Evolutionary conservation across 2,329 filamentous ascomycete genomes (phyloP).

Genomic region (Sarocladium strictum): DNA sequence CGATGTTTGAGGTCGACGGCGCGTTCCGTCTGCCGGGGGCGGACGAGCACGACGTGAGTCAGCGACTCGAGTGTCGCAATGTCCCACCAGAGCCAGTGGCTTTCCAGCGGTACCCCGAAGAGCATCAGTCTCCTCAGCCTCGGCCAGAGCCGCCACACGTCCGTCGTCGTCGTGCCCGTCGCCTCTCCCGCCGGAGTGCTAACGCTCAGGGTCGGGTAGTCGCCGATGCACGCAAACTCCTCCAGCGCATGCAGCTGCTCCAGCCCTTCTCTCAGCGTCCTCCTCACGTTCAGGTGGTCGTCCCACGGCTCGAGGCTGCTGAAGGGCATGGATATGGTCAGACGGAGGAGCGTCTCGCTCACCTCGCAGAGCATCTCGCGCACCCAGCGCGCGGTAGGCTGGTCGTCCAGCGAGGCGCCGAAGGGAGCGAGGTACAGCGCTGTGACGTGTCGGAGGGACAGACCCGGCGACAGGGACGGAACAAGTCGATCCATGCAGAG

Average conservation of each 20-base stretch:
- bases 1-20: constrained; percentile 32
- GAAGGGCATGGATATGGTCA: constrained; percentile 44
- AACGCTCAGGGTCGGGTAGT: constrained; percentile 36
- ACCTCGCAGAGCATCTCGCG: constrained; percentile 36
- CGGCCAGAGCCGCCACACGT: constrained; percentile 38
- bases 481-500: constrained; percentile 26
- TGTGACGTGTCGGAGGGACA: constrained; percentile 28
- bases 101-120: constrained; percentile 32
- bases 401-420: constrained; percentile 28
- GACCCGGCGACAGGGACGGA: constrained; percentile 21
- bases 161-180: constrained; percentile 16
- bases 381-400: constrained; percentile 32
- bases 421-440: constrained; percentile 37
- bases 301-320: constrained; percentile 34
- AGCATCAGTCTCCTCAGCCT: constrained; percentile 35
- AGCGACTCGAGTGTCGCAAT: constrained; percentile 31
- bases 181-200: not conserved
- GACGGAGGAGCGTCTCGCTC: constrained; percentile 32
- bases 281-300: constrained; percentile 33
- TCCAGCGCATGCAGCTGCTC: constrained; percentile 35
- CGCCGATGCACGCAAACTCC: constrained; percentile 41
- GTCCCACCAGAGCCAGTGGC: constrained; percentile 32
- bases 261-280: constrained; percentile 39
- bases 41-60: constrained; percentile 36
- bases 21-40: constrained; percentile 24